Base-by-base conservation (phyloP, 805 yeast species). In the Scheffersomyces lignosus region DNA sequence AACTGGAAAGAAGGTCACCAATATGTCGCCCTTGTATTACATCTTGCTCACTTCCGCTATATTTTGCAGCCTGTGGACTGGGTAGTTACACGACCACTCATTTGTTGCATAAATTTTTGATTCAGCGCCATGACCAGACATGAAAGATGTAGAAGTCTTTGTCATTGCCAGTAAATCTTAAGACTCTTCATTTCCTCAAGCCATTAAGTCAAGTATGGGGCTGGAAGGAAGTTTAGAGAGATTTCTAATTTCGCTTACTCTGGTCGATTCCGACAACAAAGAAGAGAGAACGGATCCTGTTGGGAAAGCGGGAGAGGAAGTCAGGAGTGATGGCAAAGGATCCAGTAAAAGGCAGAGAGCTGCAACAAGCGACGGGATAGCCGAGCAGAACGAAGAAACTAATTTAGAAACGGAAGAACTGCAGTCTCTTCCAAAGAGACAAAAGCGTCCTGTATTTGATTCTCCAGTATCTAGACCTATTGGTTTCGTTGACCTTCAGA, bases 401-500 rank as follows among this genome's bases (percentile, higher is more conserved):
- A 5, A 8, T n/a, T 9, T 14, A 7, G 15, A 22, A 15, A 12
- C 15, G 18, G 28, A 26, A 26, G n/a, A 7, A 14, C 15, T 3
- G 3, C 24, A 14, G 3, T 20, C 4, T 47, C n/a, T n/a, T n/a
- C n/a, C n/a, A n/a, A n/a, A n/a, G n/a, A n/a, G n/a, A n/a, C 24
- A 7, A 10, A 20, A 20, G 10, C 24, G 24, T 10, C 24, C 24
- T 10, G 10, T 7, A 20, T 20, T 20, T 7, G 24, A 20, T 10
- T 20, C 24, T 7, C 24, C 24, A 7, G 7, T 10, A 20, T 7
- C 10, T 7, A 7, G 9, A 7, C 24, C 24, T 20, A 20, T 63
- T 38, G 70, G 70, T 4, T 60, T 52, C 37, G 63, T 65, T 2
- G 72, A 68, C 33, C 53, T 66, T 15, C 64, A 63, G 40, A 67